Conservation (phyloP, 2,329 filamentous ascomycete genomes). For the Aureobasidium sp. region DNA sequence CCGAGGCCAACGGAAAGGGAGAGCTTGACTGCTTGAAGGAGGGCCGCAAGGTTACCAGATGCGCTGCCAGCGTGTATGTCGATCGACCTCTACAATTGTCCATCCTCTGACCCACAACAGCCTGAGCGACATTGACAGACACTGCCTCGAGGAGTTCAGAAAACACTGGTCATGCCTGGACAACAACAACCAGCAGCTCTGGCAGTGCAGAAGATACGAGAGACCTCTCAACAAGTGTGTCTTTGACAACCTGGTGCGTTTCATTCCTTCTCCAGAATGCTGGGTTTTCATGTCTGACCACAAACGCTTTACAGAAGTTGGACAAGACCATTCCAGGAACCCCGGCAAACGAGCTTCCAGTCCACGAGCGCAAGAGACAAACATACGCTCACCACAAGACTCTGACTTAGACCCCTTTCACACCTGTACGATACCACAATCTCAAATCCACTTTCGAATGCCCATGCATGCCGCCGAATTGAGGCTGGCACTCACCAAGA, state of each 20-base stretch:
- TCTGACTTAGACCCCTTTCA: not conserved
- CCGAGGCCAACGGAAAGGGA: constrained; percentile 78
- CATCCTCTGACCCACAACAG: constrained; percentile 36
- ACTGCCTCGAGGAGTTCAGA: constrained; percentile 85
- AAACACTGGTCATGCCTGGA: constrained; percentile 94
- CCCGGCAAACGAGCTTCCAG: constrained; percentile 39
- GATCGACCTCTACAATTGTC: constrained; percentile 1
- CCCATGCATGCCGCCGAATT: not conserved
- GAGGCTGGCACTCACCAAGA: not conserved
- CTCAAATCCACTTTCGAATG: constrained; percentile 3
- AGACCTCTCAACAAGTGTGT: constrained; percentile 91
- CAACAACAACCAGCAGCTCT: constrained; percentile 95
- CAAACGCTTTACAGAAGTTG: constrained; percentile 32
- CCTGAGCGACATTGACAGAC: constrained; percentile 90
- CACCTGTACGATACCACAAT: constrained; percentile 12
- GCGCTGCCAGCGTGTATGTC: constrained; percentile 89
- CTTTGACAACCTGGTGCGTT: constrained; percentile 82
- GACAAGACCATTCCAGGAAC: constrained; percentile 45
- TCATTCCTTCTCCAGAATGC: not conserved
- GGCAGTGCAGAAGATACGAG: constrained; percentile 85
- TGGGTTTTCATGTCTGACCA: not conserved
- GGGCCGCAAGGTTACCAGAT: constrained; percentile 91
- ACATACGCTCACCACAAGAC: constrained; percentile 26
- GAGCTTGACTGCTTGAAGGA: constrained; percentile 95
- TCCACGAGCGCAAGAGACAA: constrained; percentile 40